Evolutionary conservation across 306 rosid genomes (phyloP), one percentile per base, ranked within the genome.

Genomic region (Malus sieversii): DNA sequence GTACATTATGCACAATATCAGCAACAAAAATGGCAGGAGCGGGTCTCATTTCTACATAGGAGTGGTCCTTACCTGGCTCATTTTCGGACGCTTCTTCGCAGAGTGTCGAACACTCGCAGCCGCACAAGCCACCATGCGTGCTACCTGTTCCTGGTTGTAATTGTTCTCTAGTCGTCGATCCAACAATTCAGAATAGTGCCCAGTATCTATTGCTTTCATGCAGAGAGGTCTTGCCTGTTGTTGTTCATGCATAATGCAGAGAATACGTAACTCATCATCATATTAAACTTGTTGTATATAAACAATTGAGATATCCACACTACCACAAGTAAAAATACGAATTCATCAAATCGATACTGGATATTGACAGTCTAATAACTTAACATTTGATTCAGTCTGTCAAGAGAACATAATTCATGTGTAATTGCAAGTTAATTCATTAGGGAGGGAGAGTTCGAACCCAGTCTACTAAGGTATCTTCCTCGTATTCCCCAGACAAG

Each of bases 391-490:
- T 3, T 18, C 3, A 4, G 22, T 32, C 10, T 32, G 30, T 7
- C 30, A 40, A 8, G 27, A 5, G n/a, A 19, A 22, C 29, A 16
- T 6, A 18, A 64, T 8, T 64, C 10, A 32, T 32, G 22, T 64
- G 32, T 51, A 51, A 51, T 51, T 16, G 20, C 55, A 25, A 12
- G 35, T 60, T 60, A 20, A 60, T 22, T 32, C 32, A 64, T 55
- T 8, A 35, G 25, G 25, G 5, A 32, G 25, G 18, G 13, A 29
- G 80, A 44, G 33, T 52, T 32, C 75, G 0, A 82, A 95, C 97
- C 98, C 98, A 95, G 20, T 95, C 98, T 46, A 86, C 97, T 76
- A 92, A 84, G 78, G 84, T 90, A 51, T 95, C 96, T 53, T 90
- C 96, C 42, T 81, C 86, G 6, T 59, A 77, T 18, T 86, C 81